Evolutionary conservation across 129 eudicot genomes (phyloP).

Genomic region (Sambucus nigra): DNA sequence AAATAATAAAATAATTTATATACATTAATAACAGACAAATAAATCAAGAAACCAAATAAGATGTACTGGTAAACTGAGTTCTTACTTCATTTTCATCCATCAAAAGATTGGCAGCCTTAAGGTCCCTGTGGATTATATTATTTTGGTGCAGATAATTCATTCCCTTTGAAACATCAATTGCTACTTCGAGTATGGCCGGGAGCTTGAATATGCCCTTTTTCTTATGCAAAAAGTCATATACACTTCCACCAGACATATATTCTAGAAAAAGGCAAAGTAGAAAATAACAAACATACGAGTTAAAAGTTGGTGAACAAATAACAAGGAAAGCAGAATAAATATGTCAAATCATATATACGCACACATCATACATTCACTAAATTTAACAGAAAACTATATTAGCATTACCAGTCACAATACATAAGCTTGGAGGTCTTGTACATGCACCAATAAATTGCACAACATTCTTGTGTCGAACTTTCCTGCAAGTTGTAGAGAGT

Average conservation of each 20-base stretch:
- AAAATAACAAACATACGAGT: not conserved
- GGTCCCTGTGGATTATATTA: constrained; percentile 80
- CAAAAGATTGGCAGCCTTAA: constrained; percentile 86
- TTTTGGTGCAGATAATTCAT: constrained; percentile 89
- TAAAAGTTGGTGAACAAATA: constrained; percentile 5
- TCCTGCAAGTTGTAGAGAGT: constrained; percentile 41
- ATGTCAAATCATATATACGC: not conserved
- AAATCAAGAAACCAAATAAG: not conserved
- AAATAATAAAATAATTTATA: no score
- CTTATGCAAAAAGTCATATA: constrained; percentile 74
- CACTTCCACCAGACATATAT: constrained; percentile 86
- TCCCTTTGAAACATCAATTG: constrained; percentile 74
- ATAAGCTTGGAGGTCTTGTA: constrained; percentile 72
- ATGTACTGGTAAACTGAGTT: constrained; percentile 6
- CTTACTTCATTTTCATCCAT: constrained; percentile 86
- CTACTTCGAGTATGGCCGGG: constrained; percentile 60
- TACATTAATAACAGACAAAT: not conserved
- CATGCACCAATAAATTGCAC: constrained; percentile 92
- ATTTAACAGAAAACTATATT: not conserved
- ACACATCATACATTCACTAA: not conserved
- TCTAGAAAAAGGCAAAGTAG: constrained; percentile 32
- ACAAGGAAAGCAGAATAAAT: not conserved
- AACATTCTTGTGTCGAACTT: constrained; percentile 76
- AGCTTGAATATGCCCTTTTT: constrained; percentile 51
- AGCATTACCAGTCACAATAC: constrained; percentile 76